A percentile compares a stretch with the other conserved stretches of the same genome.
Evolutionary conservation across 768 basidiomycete species (phyloP).

Genomic region (Amanita pseudoporphyria): DNA sequence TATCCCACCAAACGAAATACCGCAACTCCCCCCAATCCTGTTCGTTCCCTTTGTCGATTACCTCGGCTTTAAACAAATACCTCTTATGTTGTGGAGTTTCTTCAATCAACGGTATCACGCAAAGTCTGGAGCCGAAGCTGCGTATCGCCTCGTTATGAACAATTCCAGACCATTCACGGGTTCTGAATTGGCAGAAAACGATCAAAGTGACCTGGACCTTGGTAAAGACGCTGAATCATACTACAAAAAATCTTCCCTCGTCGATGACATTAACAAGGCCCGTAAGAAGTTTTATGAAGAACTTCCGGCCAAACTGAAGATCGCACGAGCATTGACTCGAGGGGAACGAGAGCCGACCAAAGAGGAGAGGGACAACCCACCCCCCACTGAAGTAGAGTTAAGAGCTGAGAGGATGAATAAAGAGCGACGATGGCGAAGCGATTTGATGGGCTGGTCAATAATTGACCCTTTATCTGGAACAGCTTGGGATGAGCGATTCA

Average conservation of each 20-base stretch:
- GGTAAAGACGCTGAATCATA: slow-evolving; percentile 55
- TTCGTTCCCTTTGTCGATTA: slow-evolving; percentile 67
- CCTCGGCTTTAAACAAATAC: slow-evolving; percentile 77
- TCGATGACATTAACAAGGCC: slow-evolving; percentile 53
- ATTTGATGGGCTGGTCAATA: slow-evolving; percentile 73
- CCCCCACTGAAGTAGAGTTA: slow-evolving; percentile 82
- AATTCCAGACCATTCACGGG: slow-evolving; percentile 49
- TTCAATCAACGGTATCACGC: slow-evolving; percentile 85
- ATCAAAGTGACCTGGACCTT: slow-evolving; percentile 63
- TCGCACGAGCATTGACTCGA: slow-evolving; percentile 66
- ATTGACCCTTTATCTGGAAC: slow-evolving; percentile 53
- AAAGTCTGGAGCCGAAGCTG: slow-evolving; percentile 72
- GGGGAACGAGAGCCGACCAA: slow-evolving; percentile 79
- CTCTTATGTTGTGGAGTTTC: slow-evolving; percentile 85
- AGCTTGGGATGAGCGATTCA: slow-evolving; percentile 72
- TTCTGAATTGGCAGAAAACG: slow-evolving; percentile 20
- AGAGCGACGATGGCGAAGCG: slow-evolving; percentile 77
- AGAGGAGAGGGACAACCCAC: slow-evolving; percentile 68
- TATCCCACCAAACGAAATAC: slow-evolving; percentile 45
- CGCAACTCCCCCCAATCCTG: slow-evolving; percentile 70
- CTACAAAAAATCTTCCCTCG: slow-evolving; percentile 54
- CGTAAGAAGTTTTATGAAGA: slow-evolving; percentile 70
- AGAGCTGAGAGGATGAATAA: slow-evolving; percentile 83
- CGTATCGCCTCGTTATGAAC: slow-evolving; percentile 59
- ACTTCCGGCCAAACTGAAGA: slow-evolving; percentile 54